Evolutionary conservation across 768 basidiomycete genomes (phyloP).

Genomic region (Leccinum variicolor): DNA sequence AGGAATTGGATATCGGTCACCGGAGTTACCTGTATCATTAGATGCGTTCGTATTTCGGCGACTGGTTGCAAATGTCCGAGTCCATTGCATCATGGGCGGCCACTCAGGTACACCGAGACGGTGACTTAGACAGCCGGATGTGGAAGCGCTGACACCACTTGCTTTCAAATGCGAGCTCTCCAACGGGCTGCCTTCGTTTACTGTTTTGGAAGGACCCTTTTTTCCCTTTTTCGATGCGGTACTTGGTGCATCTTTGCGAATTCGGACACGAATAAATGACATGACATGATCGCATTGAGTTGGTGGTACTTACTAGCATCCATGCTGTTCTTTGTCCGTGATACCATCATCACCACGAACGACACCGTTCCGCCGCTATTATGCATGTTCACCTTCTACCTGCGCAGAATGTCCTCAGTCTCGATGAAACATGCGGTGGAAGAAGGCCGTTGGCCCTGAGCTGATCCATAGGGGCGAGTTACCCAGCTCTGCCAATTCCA

Average conservation of each 20-base stretch:
- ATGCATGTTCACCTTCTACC: slow-evolving; percentile 19
- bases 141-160: neutral
- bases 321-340: neutral
- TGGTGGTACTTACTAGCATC: neutral
- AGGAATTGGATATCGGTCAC: neutral
- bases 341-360: neutral
- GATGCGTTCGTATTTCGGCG: neutral
- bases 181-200: neutral
- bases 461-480: slow-evolving; percentile 20
- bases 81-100: neutral
- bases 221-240: neutral
- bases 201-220: neutral
- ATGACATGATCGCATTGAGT: neutral
- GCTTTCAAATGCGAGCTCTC: neutral
- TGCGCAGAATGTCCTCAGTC: slow-evolving; percentile 19
- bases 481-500: slow-evolving; percentile 34
- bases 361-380: neutral
- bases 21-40: neutral
- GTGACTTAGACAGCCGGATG: neutral
- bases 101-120: neutral
- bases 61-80: neutral
- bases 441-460: slow-evolving; percentile 19
- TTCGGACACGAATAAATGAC: neutral
- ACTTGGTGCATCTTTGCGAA: neutral
- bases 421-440: slow-evolving; percentile 15